A percentile compares a stretch with the other conserved stretches of the same genome.
Evolutionary conservation across 148 eudicot genomes (phyloP).

Genomic region (Vaccinium macrocarpon): DNA sequence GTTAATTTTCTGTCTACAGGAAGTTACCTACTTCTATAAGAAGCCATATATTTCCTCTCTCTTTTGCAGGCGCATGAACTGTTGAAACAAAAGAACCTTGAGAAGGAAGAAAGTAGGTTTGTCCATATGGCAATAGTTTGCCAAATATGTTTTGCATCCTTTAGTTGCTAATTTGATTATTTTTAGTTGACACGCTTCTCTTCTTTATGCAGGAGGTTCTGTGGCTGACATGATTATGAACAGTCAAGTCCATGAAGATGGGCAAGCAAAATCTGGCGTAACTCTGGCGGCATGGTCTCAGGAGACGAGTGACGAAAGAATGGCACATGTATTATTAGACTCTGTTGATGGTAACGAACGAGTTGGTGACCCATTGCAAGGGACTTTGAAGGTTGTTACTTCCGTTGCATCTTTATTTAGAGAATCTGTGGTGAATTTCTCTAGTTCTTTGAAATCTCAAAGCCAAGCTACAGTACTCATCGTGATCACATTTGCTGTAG

Average conservation of each 20-base stretch:
- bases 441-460: slow-evolving; percentile 32
- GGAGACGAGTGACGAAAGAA: slow-evolving; percentile 27
- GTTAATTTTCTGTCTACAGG: slow-evolving; percentile 15
- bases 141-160: slow-evolving; percentile 1
- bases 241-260: slow-evolving; percentile 32
- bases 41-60: slow-evolving; percentile 3
- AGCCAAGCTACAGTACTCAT: slow-evolving; percentile 34
- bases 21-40: slow-evolving; percentile 17
- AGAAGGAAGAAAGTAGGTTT: slow-evolving; percentile 58
- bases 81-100: slow-evolving; percentile 61
- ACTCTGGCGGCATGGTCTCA: slow-evolving; percentile 21
- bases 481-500: slow-evolving; percentile 41
- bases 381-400: slow-evolving; percentile 23
- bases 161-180: not conserved
- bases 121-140: slow-evolving; percentile 1
- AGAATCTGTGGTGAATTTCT: slow-evolving; percentile 36
- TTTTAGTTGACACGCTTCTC: not conserved
- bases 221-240: slow-evolving; percentile 27
- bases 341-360: slow-evolving; percentile 25
- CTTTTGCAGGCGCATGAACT: slow-evolving; percentile 75
- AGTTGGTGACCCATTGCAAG: slow-evolving; percentile 24
- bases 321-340: slow-evolving; percentile 23
- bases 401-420: slow-evolving; percentile 36
- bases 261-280: slow-evolving; percentile 27
- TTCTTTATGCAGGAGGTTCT: slow-evolving; percentile 20